A percentile compares a stretch with the other conserved stretches of the same genome.
Conservation (phyloP, 345 rosid species). For the Clausena lansium region DNA sequence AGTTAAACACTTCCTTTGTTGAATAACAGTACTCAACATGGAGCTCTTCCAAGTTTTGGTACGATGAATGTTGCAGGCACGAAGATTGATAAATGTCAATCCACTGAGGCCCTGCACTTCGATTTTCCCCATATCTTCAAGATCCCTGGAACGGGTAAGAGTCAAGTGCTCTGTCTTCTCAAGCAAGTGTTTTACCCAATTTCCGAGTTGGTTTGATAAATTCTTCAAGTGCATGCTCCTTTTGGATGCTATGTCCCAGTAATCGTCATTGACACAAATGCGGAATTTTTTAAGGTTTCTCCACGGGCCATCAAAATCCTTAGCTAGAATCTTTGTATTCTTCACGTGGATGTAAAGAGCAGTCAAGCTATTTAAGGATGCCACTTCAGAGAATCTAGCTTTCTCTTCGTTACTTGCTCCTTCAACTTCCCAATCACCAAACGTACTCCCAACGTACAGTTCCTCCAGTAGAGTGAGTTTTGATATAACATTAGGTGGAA, state of each 20-base stretch:
- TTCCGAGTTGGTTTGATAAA: neutral
- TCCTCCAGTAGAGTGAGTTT: conserved; percentile 33
- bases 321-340: neutral
- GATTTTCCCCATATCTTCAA: neutral
- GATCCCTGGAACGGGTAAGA: neutral
- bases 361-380: conserved; percentile 8
- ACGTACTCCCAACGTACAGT: conserved; percentile 19
- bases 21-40: conserved; percentile 1
- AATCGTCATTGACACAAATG: conserved; percentile 1
- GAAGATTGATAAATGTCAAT: neutral
- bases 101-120: neutral
- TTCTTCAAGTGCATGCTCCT: neutral
- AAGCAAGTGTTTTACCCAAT: neutral
- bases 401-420: neutral
- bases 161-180: neutral
- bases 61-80: neutral
- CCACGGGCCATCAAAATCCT: neutral
- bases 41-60: neutral
- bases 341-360: conserved; percentile 8
- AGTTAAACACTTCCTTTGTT: neutral
- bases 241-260: neutral
- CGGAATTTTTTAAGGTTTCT: neutral
- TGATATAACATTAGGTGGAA: conserved; percentile 32
- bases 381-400: conserved; percentile 25
- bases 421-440: conserved; percentile 27